Evolutionary conservation across 2,329 filamentous ascomycete species (phyloP), one percentile per base, ranked within the genome.

Genomic region (Hypoxylon sp.): DNA sequence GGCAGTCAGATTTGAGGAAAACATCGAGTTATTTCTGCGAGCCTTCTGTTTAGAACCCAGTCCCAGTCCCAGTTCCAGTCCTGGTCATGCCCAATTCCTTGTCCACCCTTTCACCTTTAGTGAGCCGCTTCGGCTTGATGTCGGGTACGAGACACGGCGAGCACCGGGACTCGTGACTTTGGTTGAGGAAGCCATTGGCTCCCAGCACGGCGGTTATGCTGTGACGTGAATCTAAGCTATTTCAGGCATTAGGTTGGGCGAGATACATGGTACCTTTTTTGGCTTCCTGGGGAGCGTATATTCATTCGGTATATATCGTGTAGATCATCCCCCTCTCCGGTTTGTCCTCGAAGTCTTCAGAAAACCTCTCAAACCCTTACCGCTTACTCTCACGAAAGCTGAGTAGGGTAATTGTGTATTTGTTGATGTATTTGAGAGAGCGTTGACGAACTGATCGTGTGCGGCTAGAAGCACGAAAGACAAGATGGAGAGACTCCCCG

Each of bases 401-500:
- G 42, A 37, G 40, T 44, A 37, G 48, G 22, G 57, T 30, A 13
- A n/a, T 20, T 22, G 35, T 37, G 22, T 40, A 48, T 40, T 35
- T 20, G 37, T 58, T 7, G 14, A 35, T 35, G 22, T 54, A 46
- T 60, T 35, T 42, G 13, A 54, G 37, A 42, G 55, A 59, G 56
- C 13, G 37, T 48, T 46, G n/a, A 11, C 30, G 46, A 56, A 44
- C 17, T 30, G 54, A 63, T 40, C 49, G 33, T 53, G 54, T 59
- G 44, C 59, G 62, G 55, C 50, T 54, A 31, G 40, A 30, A 46
- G 35, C 55, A 55, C 13, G 33, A 53, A 64, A 50, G 44, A 4
- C 53, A 72, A 68, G 46, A 78, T 79, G 75, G 73, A 79, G 58
- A 76, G 75, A 31, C 62, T 79, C 55, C 76, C 77, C 11, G 77